These are phyloP conservation scores for Phytophthora palmivora DNA, from an alignment of 352 stramenopile species.

Conservation along the genomic window DNA sequence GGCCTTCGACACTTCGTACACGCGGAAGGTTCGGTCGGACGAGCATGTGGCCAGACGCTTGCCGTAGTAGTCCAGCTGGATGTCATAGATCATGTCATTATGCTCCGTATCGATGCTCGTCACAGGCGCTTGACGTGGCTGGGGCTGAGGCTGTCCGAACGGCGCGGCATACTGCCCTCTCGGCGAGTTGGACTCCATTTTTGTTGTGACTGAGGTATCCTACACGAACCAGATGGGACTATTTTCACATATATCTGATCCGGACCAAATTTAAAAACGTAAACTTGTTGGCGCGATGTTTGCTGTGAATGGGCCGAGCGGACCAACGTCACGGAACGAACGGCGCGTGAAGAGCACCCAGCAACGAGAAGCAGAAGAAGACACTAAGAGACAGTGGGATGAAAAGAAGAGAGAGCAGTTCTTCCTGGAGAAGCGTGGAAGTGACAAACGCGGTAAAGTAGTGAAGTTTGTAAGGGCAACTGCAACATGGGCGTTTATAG, in stretches of 20 bases:
- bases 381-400: constrained; percentile 28
- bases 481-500: constrained; percentile 13
- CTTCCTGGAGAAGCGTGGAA: constrained; percentile 37
- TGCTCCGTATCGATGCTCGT: constrained; percentile 87
- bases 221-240: constrained; percentile 18
- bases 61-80: constrained; percentile 90
- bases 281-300: constrained; percentile 58
- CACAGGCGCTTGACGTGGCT: constrained; percentile 47
- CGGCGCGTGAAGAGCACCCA: constrained; percentile 49
- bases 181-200: constrained; percentile 29
- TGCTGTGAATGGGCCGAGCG: constrained; percentile 76
- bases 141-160: constrained; percentile 13
- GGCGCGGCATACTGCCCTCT: constrained; percentile 20
- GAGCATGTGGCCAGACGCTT: constrained; percentile 87
- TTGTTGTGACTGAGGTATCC: constrained; percentile 9
- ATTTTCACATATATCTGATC: constrained; percentile 7
- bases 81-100: constrained; percentile 91
- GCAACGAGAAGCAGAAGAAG: constrained; percentile 33
- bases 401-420: constrained; percentile 51
- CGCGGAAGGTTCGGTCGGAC: constrained; percentile 81
- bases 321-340: constrained; percentile 66
- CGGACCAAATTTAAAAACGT: constrained; percentile 15
- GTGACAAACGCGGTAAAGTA: constrained; percentile 13
- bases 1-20: constrained; percentile 81
- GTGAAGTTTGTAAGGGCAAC: constrained; percentile 3